phyloP scores from a whole-genome alignment of 495 filamentous ascomycete species.

The Penicillium diatomitis region DNA sequence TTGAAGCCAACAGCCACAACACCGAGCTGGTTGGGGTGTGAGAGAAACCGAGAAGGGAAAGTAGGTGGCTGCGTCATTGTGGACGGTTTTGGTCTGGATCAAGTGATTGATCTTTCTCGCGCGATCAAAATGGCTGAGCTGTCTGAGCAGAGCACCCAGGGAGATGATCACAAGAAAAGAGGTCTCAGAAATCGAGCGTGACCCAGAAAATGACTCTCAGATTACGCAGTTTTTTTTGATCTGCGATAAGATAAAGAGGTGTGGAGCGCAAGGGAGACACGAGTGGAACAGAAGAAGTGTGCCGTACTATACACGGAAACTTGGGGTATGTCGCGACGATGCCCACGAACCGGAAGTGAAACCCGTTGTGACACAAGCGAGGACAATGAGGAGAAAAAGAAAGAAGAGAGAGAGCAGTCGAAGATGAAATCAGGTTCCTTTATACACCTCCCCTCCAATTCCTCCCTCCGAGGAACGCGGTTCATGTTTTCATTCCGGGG shows the following conservation, averaged over 20 bases:
- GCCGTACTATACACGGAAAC: background rate
- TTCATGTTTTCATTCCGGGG: slow-evolving; percentile 8
- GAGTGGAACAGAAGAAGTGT: background rate
- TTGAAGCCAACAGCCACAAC: slow-evolving; percentile 95
- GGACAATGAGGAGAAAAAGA: slow-evolving; percentile 2
- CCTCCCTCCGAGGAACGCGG: slow-evolving; percentile 7
- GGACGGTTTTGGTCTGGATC: background rate
- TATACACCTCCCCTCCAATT: background rate
- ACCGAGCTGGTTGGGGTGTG: slow-evolving; percentile 67
- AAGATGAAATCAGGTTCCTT: slow-evolving; percentile 3
- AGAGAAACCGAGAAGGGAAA: slow-evolving; percentile 73
- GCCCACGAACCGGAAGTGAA: background rate
- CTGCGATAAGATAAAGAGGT: slow-evolving; percentile 22
- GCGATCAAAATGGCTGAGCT: background rate
- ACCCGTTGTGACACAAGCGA: background rate
- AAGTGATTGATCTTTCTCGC: too few species aligned
- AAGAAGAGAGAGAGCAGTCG: slow-evolving; percentile 1
- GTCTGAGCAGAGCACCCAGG: background rate
- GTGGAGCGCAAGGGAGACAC: slow-evolving; percentile 9
- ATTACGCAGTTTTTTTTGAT: slow-evolving; percentile 3
- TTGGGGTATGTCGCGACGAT: background rate
- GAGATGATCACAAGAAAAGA: background rate
- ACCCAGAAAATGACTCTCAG: slow-evolving; percentile 1
- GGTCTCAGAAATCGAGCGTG: background rate
- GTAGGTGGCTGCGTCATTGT: slow-evolving; percentile 62